Evolutionary conservation across 495 filamentous ascomycete genomes (phyloP).

Genomic region (Penicillium tannophilum): DNA sequence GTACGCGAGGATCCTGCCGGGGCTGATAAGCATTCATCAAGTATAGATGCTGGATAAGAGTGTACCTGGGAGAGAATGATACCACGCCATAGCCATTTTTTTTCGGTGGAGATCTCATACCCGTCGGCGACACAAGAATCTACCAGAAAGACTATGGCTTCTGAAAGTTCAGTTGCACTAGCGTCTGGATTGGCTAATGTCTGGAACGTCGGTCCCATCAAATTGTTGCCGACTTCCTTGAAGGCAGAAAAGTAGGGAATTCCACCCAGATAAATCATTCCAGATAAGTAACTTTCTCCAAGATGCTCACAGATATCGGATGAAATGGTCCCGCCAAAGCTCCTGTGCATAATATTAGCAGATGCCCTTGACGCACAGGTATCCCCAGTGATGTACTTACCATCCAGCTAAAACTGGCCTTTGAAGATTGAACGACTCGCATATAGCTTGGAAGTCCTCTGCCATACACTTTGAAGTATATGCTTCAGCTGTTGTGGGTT

Average conservation of each 20-base stretch:
- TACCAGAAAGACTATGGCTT: background rate
- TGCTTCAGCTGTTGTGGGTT: background rate
- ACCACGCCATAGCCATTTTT: background rate
- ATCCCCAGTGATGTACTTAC: background rate
- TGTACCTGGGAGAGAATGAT: background rate
- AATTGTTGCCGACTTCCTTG: background rate
- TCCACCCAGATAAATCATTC: background rate
- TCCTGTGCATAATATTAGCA: background rate
- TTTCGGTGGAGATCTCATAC: background rate
- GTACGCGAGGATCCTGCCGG: background rate
- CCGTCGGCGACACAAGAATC: background rate
- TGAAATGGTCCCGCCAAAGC: constrained; percentile 2
- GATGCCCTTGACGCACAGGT: background rate
- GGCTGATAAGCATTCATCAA: background rate
- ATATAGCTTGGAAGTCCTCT: constrained; percentile 1
- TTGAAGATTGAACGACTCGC: background rate
- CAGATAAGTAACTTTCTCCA: background rate
- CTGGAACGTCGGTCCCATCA: background rate
- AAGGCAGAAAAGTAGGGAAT: background rate
- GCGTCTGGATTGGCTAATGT: background rate
- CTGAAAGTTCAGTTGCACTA: background rate
- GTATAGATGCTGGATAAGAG: background rate
- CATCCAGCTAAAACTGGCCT: background rate
- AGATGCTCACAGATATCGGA: constrained; percentile 2
- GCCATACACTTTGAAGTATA: constrained; percentile 4